Evolutionary conservation across 345 rosid species (phyloP).

Genomic region (Sapria himalayana): DNA sequence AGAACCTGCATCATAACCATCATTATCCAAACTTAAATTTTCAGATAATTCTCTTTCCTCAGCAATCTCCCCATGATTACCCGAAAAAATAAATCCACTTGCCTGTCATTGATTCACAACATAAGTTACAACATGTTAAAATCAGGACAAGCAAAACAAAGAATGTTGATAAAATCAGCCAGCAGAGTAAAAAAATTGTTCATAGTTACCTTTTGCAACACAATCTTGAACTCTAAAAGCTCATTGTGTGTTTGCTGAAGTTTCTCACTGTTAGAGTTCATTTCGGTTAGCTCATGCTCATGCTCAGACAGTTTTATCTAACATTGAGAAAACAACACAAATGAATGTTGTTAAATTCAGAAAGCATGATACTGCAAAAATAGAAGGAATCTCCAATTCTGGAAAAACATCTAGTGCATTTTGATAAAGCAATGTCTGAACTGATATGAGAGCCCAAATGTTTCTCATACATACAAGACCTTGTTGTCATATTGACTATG

Average conservation of each 20-base stretch:
- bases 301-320: slow-evolving; percentile 79
- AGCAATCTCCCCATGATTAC: slow-evolving; percentile 37
- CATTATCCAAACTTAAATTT: slow-evolving; percentile 28
- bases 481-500: too few species aligned
- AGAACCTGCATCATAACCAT: slow-evolving; percentile 33
- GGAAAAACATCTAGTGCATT: too few species aligned
- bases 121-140: background rate
- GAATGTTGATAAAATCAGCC: background rate
- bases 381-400: too few species aligned
- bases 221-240: slow-evolving; percentile 84
- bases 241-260: slow-evolving; percentile 76
- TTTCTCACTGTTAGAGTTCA: slow-evolving; percentile 82
- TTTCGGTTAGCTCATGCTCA: slow-evolving; percentile 78
- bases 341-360: background rate
- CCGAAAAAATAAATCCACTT: slow-evolving; percentile 57
- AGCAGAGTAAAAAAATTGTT: background rate
- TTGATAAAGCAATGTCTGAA: too few species aligned
- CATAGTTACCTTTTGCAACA: slow-evolving; percentile 54
- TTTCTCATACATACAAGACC: too few species aligned
- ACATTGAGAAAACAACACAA: slow-evolving; percentile 9
- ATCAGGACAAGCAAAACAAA: background rate
- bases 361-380: background rate
- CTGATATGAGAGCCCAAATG: too few species aligned
- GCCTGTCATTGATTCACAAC: slow-evolving; percentile 30
- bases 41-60: slow-evolving; percentile 70